These are phyloP conservation scores for Ophiostoma ips DNA, from an alignment of 2,329 filamentous ascomycete genomes.

Conservation along the genomic window DNA sequence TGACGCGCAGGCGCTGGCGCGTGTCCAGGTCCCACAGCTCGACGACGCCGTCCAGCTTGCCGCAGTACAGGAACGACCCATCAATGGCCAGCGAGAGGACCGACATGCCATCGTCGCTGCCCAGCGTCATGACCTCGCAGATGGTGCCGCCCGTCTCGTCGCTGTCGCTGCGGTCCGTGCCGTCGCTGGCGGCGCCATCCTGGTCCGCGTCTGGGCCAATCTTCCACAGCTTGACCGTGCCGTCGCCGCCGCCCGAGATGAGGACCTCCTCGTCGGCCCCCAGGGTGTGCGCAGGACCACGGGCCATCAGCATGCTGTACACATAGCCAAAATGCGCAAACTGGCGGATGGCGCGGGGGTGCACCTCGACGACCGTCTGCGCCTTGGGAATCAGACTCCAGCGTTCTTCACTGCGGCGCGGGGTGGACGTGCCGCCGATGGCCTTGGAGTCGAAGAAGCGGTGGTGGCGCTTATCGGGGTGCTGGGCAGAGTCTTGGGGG, in stretches of 20 bases:
- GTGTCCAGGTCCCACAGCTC: slow-evolving; percentile 97
- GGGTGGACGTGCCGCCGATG: slow-evolving; percentile 67
- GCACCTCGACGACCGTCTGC: slow-evolving; percentile 59
- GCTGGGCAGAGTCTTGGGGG: slow-evolving; percentile 48
- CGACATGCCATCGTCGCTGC: slow-evolving; percentile 46
- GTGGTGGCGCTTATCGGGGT: slow-evolving; percentile 65
- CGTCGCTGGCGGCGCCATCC: slow-evolving; percentile 26
- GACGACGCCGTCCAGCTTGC: slow-evolving; percentile 73
- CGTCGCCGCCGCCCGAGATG: slow-evolving; percentile 85
- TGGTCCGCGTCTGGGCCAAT: slow-evolving; percentile 32
- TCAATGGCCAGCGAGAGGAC: slow-evolving; percentile 72
- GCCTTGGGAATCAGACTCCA: slow-evolving; percentile 40
- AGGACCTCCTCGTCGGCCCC: slow-evolving; percentile 66
- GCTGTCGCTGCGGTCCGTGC: slow-evolving; percentile 28
- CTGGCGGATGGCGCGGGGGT: slow-evolving; percentile 63
- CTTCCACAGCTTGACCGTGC: slow-evolving; percentile 87
- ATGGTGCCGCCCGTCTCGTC: slow-evolving; percentile 46
- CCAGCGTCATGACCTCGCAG: slow-evolving; percentile 52
- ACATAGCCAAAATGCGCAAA: slow-evolving; percentile 95
- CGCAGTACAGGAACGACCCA: slow-evolving; percentile 83
- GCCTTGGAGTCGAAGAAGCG: slow-evolving; percentile 88
- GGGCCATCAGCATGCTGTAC: slow-evolving; percentile 85
- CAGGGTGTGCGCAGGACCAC: slow-evolving; percentile 51
- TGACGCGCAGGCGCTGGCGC: slow-evolving; percentile 72
- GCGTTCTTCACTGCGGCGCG: slow-evolving; percentile 50